Conservation (phyloP, 495 filamentous ascomycete species). For the Aspergillus leporis region DNA sequence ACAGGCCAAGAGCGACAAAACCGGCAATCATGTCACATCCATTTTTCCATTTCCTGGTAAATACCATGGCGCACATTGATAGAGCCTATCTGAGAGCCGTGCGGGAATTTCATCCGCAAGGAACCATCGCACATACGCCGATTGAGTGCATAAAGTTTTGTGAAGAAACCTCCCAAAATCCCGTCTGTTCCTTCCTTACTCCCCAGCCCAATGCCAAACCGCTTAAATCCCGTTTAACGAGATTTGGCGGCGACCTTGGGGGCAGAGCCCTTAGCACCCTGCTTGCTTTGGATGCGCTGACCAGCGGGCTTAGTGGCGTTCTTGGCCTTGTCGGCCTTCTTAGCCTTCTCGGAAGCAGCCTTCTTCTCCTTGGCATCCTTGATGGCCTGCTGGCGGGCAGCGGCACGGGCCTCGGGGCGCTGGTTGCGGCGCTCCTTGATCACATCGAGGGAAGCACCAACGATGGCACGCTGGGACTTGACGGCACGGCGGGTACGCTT, state of each 20-base stretch:
- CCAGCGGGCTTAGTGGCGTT: slow-evolving; percentile 77
- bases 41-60: slow-evolving; percentile 25
- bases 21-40: slow-evolving; percentile 23
- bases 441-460: slow-evolving; percentile 97
- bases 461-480: slow-evolving; percentile 98
- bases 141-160: slow-evolving; percentile 21
- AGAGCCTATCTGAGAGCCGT: slow-evolving; percentile 25
- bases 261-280: slow-evolving; percentile 89
- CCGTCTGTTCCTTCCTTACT: slow-evolving; percentile 18
- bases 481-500: slow-evolving; percentile 97
- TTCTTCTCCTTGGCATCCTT: slow-evolving; percentile 98
- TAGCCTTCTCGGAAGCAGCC: slow-evolving; percentile 75
- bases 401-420: slow-evolving; percentile 92
- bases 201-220: slow-evolving; percentile 35
- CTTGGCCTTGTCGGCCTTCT: slow-evolving; percentile 99
- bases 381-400: slow-evolving; percentile 88
- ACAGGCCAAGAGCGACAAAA: slow-evolving; percentile 15
- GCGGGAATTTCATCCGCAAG: slow-evolving; percentile 21
- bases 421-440: slow-evolving; percentile 97
- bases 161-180: slow-evolving; percentile 29
- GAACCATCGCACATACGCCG: slow-evolving; percentile 27
- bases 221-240: slow-evolving; percentile 64
- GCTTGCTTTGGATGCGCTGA: slow-evolving; percentile 85
- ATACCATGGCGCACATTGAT: slow-evolving; percentile 26
- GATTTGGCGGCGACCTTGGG: slow-evolving; percentile 82